Percentiles rank a stretch among this genome's conserved stretches.
phyloP scores from a whole-genome alignment of 139 green algal genomes.

The Tetradesmus lagerheimii region DNA sequence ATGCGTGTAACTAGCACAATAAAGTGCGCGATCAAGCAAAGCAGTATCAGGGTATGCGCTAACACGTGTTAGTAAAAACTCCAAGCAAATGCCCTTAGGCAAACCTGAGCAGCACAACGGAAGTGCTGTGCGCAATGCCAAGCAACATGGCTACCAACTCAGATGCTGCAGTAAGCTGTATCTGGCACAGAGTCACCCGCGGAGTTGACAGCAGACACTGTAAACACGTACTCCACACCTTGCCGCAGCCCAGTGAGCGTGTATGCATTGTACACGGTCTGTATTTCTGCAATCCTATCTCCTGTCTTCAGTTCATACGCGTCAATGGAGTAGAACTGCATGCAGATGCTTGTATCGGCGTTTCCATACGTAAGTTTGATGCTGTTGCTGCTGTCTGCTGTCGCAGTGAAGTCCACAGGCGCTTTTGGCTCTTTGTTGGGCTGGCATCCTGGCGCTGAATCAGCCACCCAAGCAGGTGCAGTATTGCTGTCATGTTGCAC shows the following conservation, averaged over 20 bases:
- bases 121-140: too few relatives aligned
- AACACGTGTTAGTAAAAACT: too few relatives aligned
- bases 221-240: conserved; percentile 20
- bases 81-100: too few relatives aligned
- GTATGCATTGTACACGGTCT: background rate
- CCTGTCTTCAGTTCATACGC: conserved; percentile 14
- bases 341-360: conserved; percentile 1
- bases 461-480: background rate
- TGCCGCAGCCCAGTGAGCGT: background rate
- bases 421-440: background rate
- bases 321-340: background rate
- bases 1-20: too few relatives aligned
- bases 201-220: background rate
- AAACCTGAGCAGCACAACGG: too few relatives aligned
- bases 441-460: background rate
- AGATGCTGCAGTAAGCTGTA: background rate
- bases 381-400: background rate
- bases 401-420: background rate
- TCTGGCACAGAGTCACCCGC: conserved; percentile 5
- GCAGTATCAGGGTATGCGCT: too few relatives aligned
- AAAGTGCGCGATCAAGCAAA: too few relatives aligned
- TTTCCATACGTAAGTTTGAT: background rate
- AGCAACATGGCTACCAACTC: background rate
- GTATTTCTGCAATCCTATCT: background rate
- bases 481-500: background rate